Conservation (phyloP, 225 moss, liverwort and hornwort genomes). For the Lunularia cruciata region DNA sequence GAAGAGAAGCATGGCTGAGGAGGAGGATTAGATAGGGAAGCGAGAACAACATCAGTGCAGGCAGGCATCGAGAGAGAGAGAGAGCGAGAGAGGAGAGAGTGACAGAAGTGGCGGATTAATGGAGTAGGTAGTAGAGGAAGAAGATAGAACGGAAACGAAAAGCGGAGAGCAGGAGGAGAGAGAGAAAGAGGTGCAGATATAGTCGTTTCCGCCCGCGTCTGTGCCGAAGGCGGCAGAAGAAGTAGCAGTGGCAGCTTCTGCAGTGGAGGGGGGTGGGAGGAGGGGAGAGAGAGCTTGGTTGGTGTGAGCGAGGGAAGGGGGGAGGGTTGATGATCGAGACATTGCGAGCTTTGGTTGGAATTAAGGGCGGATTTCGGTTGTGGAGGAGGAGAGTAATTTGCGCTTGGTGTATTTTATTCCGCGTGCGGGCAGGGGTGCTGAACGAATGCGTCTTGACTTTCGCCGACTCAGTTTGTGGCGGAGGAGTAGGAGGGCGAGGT, state of each 20-base stretch:
- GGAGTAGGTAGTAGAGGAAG: neutral
- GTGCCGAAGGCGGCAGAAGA: neutral
- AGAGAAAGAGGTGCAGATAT: too few species aligned
- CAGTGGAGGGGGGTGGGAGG: neutral
- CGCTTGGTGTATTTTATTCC: neutral
- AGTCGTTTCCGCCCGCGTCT: neutral
- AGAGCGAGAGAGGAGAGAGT: neutral
- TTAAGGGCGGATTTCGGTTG: neutral
- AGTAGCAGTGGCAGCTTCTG: neutral
- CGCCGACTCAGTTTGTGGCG: neutral
- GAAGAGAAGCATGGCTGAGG: constrained; percentile 10
- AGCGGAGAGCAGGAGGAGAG: neutral
- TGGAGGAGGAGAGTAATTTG: neutral
- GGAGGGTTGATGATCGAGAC: too few species aligned
- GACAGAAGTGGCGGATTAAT: neutral
- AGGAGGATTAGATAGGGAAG: constrained; percentile 16
- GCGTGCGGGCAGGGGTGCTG: neutral
- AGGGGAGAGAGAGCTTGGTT: too few species aligned
- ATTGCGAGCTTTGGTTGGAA: neutral
- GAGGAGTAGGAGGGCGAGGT: neutral
- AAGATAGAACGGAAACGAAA: neutral
- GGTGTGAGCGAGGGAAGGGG: too few species aligned
- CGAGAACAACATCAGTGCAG: too few species aligned
- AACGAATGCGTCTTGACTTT: constrained; percentile 13
- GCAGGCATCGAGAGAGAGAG: neutral